A percentile compares a stretch with the other conserved stretches of the same genome.
These are phyloP conservation scores for Exophiala alcalophila DNA, from an alignment of 2,329 filamentous ascomycete genomes.

Conservation along the genomic window DNA sequence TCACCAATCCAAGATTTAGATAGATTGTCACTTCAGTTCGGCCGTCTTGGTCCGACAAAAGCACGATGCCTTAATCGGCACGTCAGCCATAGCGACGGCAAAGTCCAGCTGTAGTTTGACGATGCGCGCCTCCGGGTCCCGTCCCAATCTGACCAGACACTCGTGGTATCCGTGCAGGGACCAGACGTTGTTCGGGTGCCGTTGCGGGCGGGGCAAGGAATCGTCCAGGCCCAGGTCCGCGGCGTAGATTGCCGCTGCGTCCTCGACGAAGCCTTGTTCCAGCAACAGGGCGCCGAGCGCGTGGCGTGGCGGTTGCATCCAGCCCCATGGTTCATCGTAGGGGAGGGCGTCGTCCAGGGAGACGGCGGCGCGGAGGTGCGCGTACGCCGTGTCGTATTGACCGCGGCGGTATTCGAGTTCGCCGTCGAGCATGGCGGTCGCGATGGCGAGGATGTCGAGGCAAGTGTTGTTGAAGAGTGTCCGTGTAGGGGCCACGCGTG, in stretches of 20 bases:
- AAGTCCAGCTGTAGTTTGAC: conserved; percentile 51
- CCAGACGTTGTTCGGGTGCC: conserved; percentile 74
- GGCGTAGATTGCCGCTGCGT: conserved; percentile 57
- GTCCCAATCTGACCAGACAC: conserved; percentile 58
- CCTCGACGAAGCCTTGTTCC: conserved; percentile 60
- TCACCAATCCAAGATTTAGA: too few species aligned
- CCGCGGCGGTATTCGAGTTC: conserved; percentile 68
- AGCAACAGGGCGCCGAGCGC: conserved; percentile 67
- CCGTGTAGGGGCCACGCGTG: conserved; percentile 56
- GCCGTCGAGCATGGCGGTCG: conserved; percentile 65
- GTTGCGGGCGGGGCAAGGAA: conserved; percentile 61
- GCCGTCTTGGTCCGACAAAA: conserved; percentile 56
- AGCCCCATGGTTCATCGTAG: conserved; percentile 74
- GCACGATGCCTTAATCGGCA: conserved; percentile 57
- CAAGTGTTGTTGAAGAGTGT: conserved; percentile 69
- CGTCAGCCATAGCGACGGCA: conserved; percentile 58
- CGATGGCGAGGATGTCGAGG: conserved; percentile 61
- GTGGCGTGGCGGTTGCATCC: conserved; percentile 73
- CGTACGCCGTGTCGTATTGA: conserved; percentile 59
- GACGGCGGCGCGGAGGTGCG: conserved; percentile 57
- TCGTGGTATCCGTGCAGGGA: conserved; percentile 70
- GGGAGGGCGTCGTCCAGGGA: conserved; percentile 60
- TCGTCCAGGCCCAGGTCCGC: conserved; percentile 61
- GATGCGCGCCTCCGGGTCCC: conserved; percentile 47
- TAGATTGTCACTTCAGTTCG: too few species aligned